Conservation (phyloP, 805 yeast species). For the Clavispora fructus region DNA sequence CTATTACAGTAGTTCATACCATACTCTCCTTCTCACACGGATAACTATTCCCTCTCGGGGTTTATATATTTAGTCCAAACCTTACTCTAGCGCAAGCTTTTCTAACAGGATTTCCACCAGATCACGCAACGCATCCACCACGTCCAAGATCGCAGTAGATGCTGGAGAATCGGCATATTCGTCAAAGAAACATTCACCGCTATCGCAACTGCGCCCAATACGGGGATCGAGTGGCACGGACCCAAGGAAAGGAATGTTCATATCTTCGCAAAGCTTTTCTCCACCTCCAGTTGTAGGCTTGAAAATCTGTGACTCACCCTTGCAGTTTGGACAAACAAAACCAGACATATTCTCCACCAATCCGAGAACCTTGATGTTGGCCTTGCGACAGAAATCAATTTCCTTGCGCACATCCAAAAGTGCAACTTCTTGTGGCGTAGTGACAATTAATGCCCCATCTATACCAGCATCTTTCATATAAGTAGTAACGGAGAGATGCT, state of each 20-base stretch:
- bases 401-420: conserved; percentile 92
- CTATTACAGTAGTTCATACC: too few relatives aligned
- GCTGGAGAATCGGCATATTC: conserved; percentile 90
- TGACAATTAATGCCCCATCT: conserved; percentile 91
- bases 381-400: conserved; percentile 89
- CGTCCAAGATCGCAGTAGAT: conserved; percentile 74
- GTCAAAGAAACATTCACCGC: conserved; percentile 80
- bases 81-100: conserved; percentile 9
- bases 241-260: conserved; percentile 76
- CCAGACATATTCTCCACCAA: conserved; percentile 98
- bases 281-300: conserved; percentile 98
- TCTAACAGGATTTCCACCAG: conserved; percentile 35
- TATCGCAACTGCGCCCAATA: conserved; percentile 83
- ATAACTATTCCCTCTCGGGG: too few relatives aligned
- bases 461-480: conserved; percentile 86
- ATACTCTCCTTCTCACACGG: too few relatives aligned
- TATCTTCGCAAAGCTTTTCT: conserved; percentile 70
- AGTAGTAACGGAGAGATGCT: conserved; percentile 84
- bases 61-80: too few relatives aligned
- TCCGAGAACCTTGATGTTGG: conserved; percentile 80
- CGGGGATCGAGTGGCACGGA: conserved; percentile 95
- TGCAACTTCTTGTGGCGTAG: conserved; percentile 98
- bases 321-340: conserved; percentile 93
- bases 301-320: conserved; percentile 84
- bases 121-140: conserved; percentile 68